A percentile compares a stretch with the other conserved stretches of the same genome.
Evolutionary conservation across 192 early-diverging fungal genomes (phyloP).

Genomic region (Neocallimastix lanati): DNA sequence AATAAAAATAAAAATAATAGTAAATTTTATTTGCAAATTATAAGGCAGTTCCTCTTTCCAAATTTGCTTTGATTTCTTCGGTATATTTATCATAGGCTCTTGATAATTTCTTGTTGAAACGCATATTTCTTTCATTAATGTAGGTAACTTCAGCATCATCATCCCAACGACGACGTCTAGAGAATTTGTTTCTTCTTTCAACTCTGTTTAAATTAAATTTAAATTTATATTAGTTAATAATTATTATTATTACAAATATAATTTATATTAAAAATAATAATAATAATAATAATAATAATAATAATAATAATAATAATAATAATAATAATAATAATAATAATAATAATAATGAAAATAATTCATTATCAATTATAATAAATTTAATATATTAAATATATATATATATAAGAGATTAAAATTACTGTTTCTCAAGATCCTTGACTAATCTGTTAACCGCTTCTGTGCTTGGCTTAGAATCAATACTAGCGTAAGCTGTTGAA

Average conservation of each 20-base stretch:
- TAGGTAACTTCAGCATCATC: constrained; percentile 78
- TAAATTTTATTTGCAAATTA: constrained; percentile 5
- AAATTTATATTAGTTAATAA: too few species aligned
- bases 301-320: too few species aligned
- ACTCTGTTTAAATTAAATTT: constrained; percentile 20
- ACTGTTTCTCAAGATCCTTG: constrained; percentile 55
- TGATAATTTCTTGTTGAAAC: constrained; percentile 91
- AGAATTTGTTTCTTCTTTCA: constrained; percentile 35
- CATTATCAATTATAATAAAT: too few species aligned
- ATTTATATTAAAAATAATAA: too few species aligned
- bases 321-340: constrained; percentile 7
- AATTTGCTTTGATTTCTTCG: constrained; percentile 71
- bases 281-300: too few species aligned
- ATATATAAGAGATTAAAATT: constrained; percentile 6
- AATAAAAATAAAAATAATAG: too few species aligned
- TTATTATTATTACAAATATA: too few species aligned
- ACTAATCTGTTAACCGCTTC: constrained; percentile 53
- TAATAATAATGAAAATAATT: too few species aligned
- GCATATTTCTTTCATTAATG: constrained; percentile 90
- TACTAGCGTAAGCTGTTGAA: constrained; percentile 37
- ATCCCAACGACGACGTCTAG: constrained; percentile 45
- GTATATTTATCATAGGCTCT: constrained; percentile 91
- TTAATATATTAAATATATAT: constrained; percentile 3
- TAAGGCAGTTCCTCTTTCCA: constrained; percentile 69
- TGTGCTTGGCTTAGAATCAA: constrained; percentile 33